Evolutionary conservation across 129 eudicot genomes (phyloP), one percentile per base, ranked within the genome.

Genomic region (Smallanthus sonchifolius): DNA sequence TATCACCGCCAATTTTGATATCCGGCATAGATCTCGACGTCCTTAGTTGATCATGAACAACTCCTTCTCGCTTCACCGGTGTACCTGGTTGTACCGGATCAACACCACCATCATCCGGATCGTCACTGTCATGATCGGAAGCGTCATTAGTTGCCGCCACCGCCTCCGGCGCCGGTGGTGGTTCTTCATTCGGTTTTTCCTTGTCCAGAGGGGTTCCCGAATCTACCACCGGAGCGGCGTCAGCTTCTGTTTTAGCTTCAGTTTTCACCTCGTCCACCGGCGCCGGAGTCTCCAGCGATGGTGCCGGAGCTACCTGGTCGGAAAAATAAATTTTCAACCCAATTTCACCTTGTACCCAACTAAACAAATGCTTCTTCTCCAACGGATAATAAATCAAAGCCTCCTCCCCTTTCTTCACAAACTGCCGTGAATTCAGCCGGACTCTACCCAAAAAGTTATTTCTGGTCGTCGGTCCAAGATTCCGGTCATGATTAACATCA

Each of bases 381-480:
- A 93, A 74, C 2, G 89, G 83, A 71, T 86, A 90, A 69, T 86
- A 88, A 36, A 90, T 86, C 84, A 94, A 80, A 38, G 96, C 98
- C 84, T 94, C 98, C 55, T 94, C 98, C 0, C 98, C 98, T 83
- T 80, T 86, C 84, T 70, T 88, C 20, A 90, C 98, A 71, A 94
- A 94, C 87, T 90, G 98, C 14, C 72, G 59, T 4, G 98, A 84
- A 75, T 67, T 71, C 83, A 94, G 30, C 56, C 91, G 70, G 28
- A 94, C 96, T 75, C 97, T 59, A 24, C 98, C 98, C 6, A 94
- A 84, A 63, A 87, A 87, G 64, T 90, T 90, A 79, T 81, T 88
- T 75, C 98, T 42, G 8, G 92, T 83, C 4, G 98, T 94, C 8
- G 97, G 97, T 0, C 97, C 98, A 5, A 83, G 64, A 40, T 45